A percentile compares a stretch with the other conserved stretches of the same genome.
Evolutionary conservation across 2,329 filamentous ascomycete species (phyloP).

Genomic region (Aspergillus pseudoterreus): DNA sequence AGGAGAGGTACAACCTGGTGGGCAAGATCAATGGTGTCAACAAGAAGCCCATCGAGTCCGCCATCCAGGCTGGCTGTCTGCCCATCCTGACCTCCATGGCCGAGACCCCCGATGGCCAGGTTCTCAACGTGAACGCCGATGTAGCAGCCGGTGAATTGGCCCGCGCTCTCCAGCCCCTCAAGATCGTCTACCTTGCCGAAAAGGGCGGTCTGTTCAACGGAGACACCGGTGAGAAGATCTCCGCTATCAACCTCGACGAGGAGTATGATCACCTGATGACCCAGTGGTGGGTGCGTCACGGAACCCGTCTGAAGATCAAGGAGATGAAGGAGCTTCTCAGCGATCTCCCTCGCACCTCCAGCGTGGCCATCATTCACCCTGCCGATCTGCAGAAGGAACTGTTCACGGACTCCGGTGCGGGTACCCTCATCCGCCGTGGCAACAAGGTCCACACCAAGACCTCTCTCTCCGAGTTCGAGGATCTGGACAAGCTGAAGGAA

Average conservation of each 20-base stretch:
- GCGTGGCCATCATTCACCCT: constrained; percentile 95
- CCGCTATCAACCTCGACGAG: constrained; percentile 93
- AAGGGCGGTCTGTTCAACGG: constrained; percentile 95
- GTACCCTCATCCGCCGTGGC: constrained; percentile 85
- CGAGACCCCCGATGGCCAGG: constrained; percentile 83
- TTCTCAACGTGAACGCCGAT: constrained; percentile 97
- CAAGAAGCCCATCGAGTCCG: constrained; percentile 82
- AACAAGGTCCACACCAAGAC: constrained; percentile 79
- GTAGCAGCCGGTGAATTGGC: constrained; percentile 93
- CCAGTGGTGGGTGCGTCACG: constrained; percentile 92
- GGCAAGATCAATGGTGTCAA: constrained; percentile 94
- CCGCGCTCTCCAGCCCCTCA: constrained; percentile 81
- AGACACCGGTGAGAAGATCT: constrained; percentile 91
- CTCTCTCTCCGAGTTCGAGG: constrained; percentile 69
- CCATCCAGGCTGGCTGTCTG: constrained; percentile 85
- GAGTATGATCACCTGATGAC: constrained; percentile 91
- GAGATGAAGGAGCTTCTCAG: constrained; percentile 94
- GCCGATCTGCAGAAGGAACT: constrained; percentile 94
- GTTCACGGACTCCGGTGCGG: constrained; percentile 92
- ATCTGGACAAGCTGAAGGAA: constrained; percentile 73
- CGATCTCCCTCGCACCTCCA: constrained; percentile 83
- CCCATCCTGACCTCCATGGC: constrained; percentile 96
- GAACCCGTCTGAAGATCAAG: constrained; percentile 93
- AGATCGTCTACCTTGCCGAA: constrained; percentile 98
- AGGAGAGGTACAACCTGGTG: constrained; percentile 92